Evolutionary conservation across 2,329 filamentous ascomycete genomes (phyloP).

Genomic region (Chaetomiaceae sp.): DNA sequence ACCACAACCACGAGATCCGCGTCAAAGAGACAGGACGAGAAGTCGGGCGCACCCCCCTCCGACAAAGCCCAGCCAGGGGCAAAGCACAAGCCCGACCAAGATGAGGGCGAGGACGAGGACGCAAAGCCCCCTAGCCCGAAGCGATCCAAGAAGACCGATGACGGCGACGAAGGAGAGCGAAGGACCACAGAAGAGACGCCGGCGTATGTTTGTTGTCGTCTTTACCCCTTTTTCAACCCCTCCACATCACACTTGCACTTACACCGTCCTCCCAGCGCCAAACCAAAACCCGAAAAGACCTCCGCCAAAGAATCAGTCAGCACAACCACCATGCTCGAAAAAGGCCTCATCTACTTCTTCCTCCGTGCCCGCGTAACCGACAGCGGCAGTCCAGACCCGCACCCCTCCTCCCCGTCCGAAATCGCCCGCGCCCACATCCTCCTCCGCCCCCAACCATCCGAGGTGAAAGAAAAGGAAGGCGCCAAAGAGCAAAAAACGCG

Average conservation of each 20-base stretch:
- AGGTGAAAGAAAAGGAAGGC: constrained; percentile 59
- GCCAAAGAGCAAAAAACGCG: constrained; percentile 67
- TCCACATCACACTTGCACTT: too few species aligned
- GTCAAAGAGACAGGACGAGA: constrained; percentile 17
- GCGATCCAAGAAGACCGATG: constrained; percentile 36
- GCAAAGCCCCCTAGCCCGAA: constrained; percentile 33
- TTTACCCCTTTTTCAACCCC: too few species aligned
- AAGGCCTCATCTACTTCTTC: constrained; percentile 90
- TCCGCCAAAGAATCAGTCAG: too few species aligned
- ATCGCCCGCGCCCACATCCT: constrained; percentile 76
- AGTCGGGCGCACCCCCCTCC: constrained; percentile 2
- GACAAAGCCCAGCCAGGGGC: constrained; percentile 26
- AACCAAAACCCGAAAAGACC: too few species aligned
- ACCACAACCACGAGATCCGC: constrained; percentile 19
- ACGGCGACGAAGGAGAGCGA: too few species aligned
- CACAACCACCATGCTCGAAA: constrained; percentile 71
- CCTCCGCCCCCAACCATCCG: constrained; percentile 67
- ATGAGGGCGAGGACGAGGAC: too few species aligned
- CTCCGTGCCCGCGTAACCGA: constrained; percentile 72
- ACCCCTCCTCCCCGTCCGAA: constrained; percentile 62
- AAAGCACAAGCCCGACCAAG: constrained; percentile 35
- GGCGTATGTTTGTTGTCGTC: constrained; percentile 6
- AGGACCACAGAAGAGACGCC: constrained; percentile 29
- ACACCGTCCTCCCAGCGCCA: too few species aligned
- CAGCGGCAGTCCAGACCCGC: constrained; percentile 59